Conservation (phyloP, 108 stramenopile genomes). For the Epipyxis sp. region DNA sequence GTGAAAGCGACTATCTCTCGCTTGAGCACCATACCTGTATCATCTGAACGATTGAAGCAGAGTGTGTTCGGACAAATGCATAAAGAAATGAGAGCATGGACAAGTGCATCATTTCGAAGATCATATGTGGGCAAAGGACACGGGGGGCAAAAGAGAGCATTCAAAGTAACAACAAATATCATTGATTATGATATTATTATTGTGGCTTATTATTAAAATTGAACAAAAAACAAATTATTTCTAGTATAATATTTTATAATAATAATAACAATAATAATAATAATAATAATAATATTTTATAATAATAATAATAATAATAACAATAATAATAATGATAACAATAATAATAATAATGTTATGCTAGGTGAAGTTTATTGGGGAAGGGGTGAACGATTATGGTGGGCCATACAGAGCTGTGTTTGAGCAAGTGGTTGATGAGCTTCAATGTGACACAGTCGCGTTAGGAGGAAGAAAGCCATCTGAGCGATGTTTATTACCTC, state of each 20-base stretch:
- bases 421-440: constrained; percentile 79
- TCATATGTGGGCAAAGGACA: constrained; percentile 88
- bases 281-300: neutral
- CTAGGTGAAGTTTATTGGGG: constrained; percentile 92
- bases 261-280: neutral
- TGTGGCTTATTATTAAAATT: neutral
- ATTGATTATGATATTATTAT: neutral
- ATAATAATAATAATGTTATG: no score
- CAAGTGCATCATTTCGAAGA: constrained; percentile 77
- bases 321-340: no score
- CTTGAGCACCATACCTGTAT: constrained; percentile 36
- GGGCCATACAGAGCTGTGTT: constrained; percentile 94
- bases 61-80: constrained; percentile 90
- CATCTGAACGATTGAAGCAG: constrained; percentile 61
- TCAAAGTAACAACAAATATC: constrained; percentile 60
- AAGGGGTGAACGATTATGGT: constrained; percentile 97
- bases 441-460: constrained; percentile 46
- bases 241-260: no score
- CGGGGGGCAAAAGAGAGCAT: constrained; percentile 90
- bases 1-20: constrained; percentile 70
- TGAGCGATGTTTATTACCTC: constrained; percentile 42
- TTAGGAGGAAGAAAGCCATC: neutral
- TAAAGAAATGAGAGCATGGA: constrained; percentile 77
- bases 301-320: no score
- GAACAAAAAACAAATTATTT: no score